phyloP scores from a whole-genome alignment of 2,329 filamentous ascomycete species.

The Macrophomina pseudophaseolina region DNA sequence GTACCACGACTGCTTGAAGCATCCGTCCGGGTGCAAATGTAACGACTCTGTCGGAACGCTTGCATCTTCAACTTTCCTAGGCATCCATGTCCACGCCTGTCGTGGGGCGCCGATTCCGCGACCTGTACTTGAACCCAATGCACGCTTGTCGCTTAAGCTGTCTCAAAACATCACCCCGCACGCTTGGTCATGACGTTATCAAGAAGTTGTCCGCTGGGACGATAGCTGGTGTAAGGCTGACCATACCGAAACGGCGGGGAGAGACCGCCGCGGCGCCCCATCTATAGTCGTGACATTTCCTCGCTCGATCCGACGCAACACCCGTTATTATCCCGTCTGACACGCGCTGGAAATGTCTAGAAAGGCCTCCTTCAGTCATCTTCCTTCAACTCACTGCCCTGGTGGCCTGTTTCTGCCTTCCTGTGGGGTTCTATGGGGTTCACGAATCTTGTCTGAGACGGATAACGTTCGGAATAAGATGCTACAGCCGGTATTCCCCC shows the following conservation, averaged over 20 bases:
- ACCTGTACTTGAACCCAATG: constrained; percentile 32
- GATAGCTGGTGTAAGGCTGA: constrained; percentile 35
- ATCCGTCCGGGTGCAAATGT: too few relatives aligned
- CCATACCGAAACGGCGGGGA: constrained; percentile 30
- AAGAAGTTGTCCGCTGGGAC: constrained; percentile 34
- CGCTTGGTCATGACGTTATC: constrained; percentile 10
- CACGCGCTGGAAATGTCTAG: not conserved
- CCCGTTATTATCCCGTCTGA: not conserved
- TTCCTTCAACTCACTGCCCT: not conserved
- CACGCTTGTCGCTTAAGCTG: constrained; percentile 27
- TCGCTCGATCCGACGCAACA: not conserved
- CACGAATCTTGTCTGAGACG: not conserved
- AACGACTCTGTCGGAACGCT: too few relatives aligned
- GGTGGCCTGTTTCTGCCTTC: not conserved
- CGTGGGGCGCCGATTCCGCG: too few relatives aligned
- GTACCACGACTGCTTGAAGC: too few relatives aligned
- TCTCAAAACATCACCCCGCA: constrained; percentile 14
- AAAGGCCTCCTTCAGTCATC: not conserved
- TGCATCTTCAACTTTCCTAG: too few relatives aligned
- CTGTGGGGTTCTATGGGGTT: not conserved
- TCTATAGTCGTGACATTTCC: constrained; percentile 6
- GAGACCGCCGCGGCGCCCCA: constrained; percentile 26
- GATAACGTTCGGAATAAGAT: constrained; percentile 15
- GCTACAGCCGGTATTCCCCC: not conserved
- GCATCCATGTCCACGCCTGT: too few relatives aligned